phyloP scores from a whole-genome alignment of 2,329 filamentous ascomycete genomes.

The Annulohypoxylon truncatum region DNA sequence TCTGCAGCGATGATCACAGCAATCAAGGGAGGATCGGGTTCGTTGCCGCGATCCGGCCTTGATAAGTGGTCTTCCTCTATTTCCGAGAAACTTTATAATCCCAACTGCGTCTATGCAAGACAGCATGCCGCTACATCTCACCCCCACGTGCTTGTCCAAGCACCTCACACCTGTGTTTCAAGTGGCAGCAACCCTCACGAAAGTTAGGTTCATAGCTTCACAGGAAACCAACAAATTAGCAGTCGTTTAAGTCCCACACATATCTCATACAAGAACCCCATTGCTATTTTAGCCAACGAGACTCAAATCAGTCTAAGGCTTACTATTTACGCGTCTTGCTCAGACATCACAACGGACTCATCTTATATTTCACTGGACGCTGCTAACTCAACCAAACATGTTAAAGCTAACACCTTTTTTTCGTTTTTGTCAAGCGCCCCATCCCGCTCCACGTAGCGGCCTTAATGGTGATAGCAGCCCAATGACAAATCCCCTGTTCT shows the following conservation, averaged over 20 bases:
- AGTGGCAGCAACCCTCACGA: background rate
- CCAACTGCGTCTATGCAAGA: background rate
- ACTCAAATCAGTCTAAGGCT: background rate
- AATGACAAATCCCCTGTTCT: conserved; percentile 1
- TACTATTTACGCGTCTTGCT: background rate
- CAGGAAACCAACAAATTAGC: background rate
- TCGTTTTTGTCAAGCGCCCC: background rate
- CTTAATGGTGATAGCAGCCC: background rate
- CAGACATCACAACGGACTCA: background rate
- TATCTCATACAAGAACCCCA: background rate
- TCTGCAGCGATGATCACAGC: conserved; percentile 31
- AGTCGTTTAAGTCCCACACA: background rate
- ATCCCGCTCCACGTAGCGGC: background rate
- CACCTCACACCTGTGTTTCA: background rate
- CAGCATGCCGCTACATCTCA: background rate
- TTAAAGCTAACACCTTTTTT: background rate
- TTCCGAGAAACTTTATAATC: background rate
- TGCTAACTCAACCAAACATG: background rate
- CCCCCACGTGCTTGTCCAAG: background rate
- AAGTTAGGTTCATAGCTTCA: background rate
- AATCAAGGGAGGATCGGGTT: background rate
- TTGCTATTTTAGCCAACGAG: background rate
- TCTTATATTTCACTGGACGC: background rate
- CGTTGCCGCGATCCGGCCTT: background rate
- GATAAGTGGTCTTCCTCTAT: conserved; percentile 12